A percentile compares a stretch with the other conserved stretches of the same genome.
Evolutionary conservation across 176 grass and related monocot genomes (phyloP).

Genomic region (Calamus simplicifolius): DNA sequence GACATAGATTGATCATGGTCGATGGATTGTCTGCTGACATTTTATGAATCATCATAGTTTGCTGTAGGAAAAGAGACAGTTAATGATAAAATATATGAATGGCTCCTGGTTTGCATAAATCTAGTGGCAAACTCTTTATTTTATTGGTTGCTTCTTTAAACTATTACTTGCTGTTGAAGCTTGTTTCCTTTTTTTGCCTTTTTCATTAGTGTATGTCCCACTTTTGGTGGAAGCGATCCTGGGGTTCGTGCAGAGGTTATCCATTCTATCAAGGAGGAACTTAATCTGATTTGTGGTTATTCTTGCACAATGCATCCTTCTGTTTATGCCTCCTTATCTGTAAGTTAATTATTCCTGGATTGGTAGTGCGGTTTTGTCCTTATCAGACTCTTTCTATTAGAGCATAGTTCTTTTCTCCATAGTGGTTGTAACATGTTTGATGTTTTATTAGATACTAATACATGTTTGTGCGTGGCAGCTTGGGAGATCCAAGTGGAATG

Average conservation of each 20-base stretch:
- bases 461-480: conserved; percentile 29
- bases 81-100: too few species aligned
- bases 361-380: too few species aligned
- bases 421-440: not conserved
- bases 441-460: not conserved
- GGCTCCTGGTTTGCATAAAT: too few species aligned
- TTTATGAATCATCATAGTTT: too few species aligned
- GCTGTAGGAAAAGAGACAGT: too few species aligned
- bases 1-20: too few species aligned
- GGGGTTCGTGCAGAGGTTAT: conserved; percentile 58
- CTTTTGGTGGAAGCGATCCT: conserved; percentile 77
- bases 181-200: conserved; percentile 1
- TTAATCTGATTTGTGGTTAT: conserved; percentile 61
- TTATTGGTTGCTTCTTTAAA: not conserved
- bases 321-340: conserved; percentile 69
- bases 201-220: conserved; percentile 64
- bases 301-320: conserved; percentile 53
- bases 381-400: too few species aligned
- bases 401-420: too few species aligned
- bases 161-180: not conserved
- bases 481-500: conserved; percentile 93
- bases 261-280: conserved; percentile 60
- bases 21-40: too few species aligned
- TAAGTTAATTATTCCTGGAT: conserved; percentile 30
- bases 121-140: not conserved